These are phyloP conservation scores for Yamadazyma siamensis DNA, from an alignment of 1,139 yeast species.

Conservation along the genomic window DNA sequence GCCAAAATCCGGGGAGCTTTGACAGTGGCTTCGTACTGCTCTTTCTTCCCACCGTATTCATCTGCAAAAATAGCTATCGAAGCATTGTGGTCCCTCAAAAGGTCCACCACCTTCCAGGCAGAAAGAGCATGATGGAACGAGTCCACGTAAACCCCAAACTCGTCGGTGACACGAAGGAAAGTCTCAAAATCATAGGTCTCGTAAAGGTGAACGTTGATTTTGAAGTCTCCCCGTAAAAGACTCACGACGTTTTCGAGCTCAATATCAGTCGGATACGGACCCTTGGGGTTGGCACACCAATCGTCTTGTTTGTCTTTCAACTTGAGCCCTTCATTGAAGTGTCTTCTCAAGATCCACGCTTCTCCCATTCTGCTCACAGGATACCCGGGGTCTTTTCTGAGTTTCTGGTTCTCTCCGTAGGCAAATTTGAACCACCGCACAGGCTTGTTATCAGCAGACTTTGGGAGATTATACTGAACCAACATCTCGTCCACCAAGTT, in stretches of 20 bases:
- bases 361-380: conserved; percentile 9
- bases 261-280: conserved; percentile 4
- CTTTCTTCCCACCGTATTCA: conserved; percentile 7
- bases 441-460: conserved; percentile 1
- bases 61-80: conserved; percentile 6
- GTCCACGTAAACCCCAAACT: conserved; percentile 3
- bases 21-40: conserved; percentile 6
- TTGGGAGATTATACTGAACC: conserved; percentile 4
- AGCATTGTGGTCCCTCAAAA: conserved; percentile 4
- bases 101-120: conserved; percentile 4
- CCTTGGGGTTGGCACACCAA: conserved; percentile 4
- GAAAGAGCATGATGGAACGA: conserved; percentile 9
- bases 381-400: conserved; percentile 2
- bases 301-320: conserved; percentile 4
- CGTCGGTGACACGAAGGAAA: conserved; percentile 6
- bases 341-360: conserved; percentile 4
- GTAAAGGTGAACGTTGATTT: conserved; percentile 5
- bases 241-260: conserved; percentile 6
- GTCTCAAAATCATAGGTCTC: conserved; percentile 8
- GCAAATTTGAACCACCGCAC: conserved; percentile 7
- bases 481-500: conserved; percentile 5
- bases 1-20: conserved; percentile 5
- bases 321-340: conserved; percentile 1
- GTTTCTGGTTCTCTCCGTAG: conserved; percentile 6
- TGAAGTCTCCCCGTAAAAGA: conserved; percentile 6